These are phyloP conservation scores for Diaporthe sp. DNA, from an alignment of 2,329 filamentous ascomycete genomes.

Conservation along the genomic window DNA sequence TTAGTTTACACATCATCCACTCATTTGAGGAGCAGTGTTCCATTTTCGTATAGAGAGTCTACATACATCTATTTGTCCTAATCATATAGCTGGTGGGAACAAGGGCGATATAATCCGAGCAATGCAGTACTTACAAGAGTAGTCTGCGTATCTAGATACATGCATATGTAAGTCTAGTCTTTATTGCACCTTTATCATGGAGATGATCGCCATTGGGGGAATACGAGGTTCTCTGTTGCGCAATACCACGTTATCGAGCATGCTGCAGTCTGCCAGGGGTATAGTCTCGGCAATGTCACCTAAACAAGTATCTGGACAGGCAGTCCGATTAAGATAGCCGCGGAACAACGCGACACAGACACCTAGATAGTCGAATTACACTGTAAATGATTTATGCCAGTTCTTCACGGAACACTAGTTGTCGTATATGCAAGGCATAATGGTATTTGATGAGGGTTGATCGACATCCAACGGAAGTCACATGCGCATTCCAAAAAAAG, in stretches of 20 bases:
- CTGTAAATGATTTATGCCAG: too few species aligned
- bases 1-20: neutral
- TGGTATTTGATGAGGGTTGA: neutral
- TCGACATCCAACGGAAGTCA: neutral
- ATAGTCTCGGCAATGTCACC: constrained; percentile 23
- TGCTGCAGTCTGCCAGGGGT: constrained; percentile 21
- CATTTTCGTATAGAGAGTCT: neutral
- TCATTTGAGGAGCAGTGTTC: neutral
- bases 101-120: neutral
- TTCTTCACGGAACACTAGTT: neutral
- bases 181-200: neutral
- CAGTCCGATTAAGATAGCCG: neutral
- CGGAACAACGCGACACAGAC: neutral
- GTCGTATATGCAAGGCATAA: constrained; percentile 7
- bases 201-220: neutral
- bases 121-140: neutral
- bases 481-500: neutral
- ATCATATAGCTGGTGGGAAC: neutral
- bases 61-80: neutral
- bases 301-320: neutral
- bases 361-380: neutral
- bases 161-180: neutral
- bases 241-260: constrained; percentile 22
- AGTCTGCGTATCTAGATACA: neutral
- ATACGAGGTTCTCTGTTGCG: constrained; percentile 3